phyloP scores from a whole-genome alignment of 768 basidiomycete species.

The Hypsizygus marmoreus region DNA sequence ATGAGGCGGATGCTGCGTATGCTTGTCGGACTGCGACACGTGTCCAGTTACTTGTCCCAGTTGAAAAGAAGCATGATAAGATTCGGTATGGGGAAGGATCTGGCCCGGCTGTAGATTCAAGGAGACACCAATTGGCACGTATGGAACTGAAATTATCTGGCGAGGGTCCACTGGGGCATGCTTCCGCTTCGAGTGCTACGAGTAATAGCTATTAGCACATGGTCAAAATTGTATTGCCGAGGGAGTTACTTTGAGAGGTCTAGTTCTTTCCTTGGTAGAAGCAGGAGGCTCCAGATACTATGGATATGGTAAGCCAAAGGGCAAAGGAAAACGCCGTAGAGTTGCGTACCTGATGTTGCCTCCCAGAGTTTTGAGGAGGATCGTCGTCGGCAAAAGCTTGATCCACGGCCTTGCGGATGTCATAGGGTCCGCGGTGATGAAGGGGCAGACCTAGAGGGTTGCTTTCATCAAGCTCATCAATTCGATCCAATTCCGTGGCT shows the following conservation, averaged over 20 bases:
- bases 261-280: conserved; percentile 7
- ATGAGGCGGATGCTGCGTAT: not conserved
- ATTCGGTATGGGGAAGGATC: conserved; percentile 45
- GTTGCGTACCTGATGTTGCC: conserved; percentile 17
- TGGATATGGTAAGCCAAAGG: conserved; percentile 7
- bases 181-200: too few species aligned
- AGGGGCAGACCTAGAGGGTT: conserved; percentile 64
- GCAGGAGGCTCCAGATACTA: conserved; percentile 2
- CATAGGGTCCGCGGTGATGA: conserved; percentile 79
- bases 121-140: conserved; percentile 41
- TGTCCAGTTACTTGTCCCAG: not conserved
- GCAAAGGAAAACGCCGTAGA: not conserved
- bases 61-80: conserved; percentile 9
- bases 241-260: too few species aligned
- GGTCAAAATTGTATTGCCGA: too few species aligned
- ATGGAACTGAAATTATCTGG: conserved; percentile 19
- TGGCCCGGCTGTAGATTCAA: conserved; percentile 58
- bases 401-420: conserved; percentile 43
- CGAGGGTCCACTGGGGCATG: too few species aligned
- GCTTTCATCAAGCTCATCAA: conserved; percentile 79
- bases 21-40: not conserved
- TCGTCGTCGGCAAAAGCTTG: conserved; percentile 17
- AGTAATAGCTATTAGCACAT: too few species aligned
- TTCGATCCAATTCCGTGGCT: conserved; percentile 55
- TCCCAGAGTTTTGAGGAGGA: conserved; percentile 25